These are phyloP conservation scores for Suhomyces canberraensis DNA, from an alignment of 805 yeast species.

Conservation along the genomic window DNA sequence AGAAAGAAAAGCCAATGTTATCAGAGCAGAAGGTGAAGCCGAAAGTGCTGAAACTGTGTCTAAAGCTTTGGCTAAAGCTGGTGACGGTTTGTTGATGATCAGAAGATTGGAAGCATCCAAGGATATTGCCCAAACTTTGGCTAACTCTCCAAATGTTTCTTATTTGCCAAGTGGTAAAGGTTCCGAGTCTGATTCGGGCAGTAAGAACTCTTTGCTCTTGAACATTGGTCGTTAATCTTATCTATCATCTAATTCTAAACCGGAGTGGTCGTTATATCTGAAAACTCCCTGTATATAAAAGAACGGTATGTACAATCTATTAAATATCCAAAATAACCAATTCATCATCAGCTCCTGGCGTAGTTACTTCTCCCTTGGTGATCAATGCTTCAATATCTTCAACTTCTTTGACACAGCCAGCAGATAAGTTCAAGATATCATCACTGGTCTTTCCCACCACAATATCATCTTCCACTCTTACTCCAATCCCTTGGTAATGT, in stretches of 20 bases:
- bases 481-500: slow-evolving; percentile 82
- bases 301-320: slow-evolving; percentile 5
- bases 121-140: slow-evolving; percentile 88
- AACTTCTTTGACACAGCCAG: slow-evolving; percentile 83
- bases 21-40: slow-evolving; percentile 99
- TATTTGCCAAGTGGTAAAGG: slow-evolving; percentile 66
- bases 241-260: background rate
- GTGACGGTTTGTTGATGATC: slow-evolving; percentile 90
- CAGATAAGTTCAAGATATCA: slow-evolving; percentile 57
- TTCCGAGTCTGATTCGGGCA: slow-evolving; percentile 23
- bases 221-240: slow-evolving; percentile 59
- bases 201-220: slow-evolving; percentile 56
- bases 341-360: slow-evolving; percentile 40
- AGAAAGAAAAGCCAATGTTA: slow-evolving; percentile 90
- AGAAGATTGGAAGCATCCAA: slow-evolving; percentile 96
- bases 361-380: slow-evolving; percentile 50
- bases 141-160: slow-evolving; percentile 79
- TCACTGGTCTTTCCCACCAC: slow-evolving; percentile 65
- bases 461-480: slow-evolving; percentile 91
- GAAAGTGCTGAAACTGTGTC: slow-evolving; percentile 96
- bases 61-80: slow-evolving; percentile 87
- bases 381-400: slow-evolving; percentile 74
- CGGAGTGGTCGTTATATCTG: background rate
- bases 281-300: background rate
- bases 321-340: slow-evolving; percentile 18